Percentiles rank a stretch among this genome's conserved stretches.
phyloP scores from a whole-genome alignment of 2,329 filamentous ascomycete species.

The Pezicula radicicola region DNA sequence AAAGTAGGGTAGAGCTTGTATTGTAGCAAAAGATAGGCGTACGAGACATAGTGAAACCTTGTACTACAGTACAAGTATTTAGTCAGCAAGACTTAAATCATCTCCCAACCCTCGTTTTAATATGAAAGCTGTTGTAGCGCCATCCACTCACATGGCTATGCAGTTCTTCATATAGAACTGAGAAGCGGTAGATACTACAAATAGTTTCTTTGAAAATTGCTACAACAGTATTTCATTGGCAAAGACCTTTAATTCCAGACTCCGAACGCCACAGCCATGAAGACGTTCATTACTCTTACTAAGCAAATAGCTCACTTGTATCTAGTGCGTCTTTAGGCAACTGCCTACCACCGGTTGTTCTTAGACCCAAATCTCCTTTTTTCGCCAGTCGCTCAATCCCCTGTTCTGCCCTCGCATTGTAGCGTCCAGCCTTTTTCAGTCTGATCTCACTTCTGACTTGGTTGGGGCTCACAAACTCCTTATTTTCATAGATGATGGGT shows the following conservation, averaged over 20 bases:
- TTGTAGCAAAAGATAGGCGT: no score
- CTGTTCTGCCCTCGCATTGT: constrained; percentile 74
- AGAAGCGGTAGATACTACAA: background rate
- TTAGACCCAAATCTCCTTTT: constrained; percentile 73
- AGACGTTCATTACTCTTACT: constrained; percentile 16
- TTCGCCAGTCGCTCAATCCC: constrained; percentile 69
- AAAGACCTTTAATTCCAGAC: constrained; percentile 1
- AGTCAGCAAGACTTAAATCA: background rate
- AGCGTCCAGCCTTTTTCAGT: constrained; percentile 70
- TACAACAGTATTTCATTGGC: background rate
- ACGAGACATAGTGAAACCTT: background rate
- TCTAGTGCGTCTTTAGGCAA: constrained; percentile 69
- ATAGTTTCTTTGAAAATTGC: background rate
- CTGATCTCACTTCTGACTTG: constrained; percentile 83
- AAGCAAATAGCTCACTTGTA: constrained; percentile 73
- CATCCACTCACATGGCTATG: no score
- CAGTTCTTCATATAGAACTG: no score
- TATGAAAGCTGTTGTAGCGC: no score
- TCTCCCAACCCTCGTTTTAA: no score
- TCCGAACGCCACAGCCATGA: constrained; percentile 12
- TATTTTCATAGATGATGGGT: constrained; percentile 97
- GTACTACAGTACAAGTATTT: background rate
- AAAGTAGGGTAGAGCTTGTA: background rate
- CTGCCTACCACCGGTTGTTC: constrained; percentile 60
- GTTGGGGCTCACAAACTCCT: constrained; percentile 95